Base-by-base conservation (phyloP, 75 land plant genomes). In the Pseudotsuga menziesii region DNA sequence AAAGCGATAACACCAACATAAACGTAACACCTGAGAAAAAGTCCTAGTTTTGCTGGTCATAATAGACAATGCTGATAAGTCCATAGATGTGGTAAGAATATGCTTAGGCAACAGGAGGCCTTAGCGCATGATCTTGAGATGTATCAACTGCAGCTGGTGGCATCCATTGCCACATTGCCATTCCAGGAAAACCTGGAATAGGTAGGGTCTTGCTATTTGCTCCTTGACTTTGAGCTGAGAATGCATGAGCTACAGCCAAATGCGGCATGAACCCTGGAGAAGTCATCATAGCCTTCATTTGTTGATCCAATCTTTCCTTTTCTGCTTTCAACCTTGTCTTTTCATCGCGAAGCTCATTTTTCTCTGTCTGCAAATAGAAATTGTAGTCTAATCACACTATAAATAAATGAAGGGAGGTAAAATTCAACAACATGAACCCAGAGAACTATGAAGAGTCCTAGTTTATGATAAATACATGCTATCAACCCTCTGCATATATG, bases 111-210 rank as follows among this genome's bases (percentile, higher is more conserved):
- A 90, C 95, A 63, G 97, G 97, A 9, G 95, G 91, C 27, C 88
- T 84, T 22, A 87, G 81, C 58, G 83, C 82, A 63, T 87, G 91
- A 80, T 94, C 97, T 79, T 89, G 91, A 35, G 97, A 92, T 25
- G 91, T 85, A 78, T 93, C 98, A 39, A 91, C 84, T 19, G 86
- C 85, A 61, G 90, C 84, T 74, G 93, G 90, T 22, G 91, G 91
- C 98, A 90, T 89, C 84, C 92, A 93, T 80, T 90, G 98, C 96
- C 96, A 93, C 98, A 94, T 93, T 20, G 93, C 84, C 77, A 93
- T 81, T 35, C 91, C 96, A 29, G 98, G 98, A 55, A 80, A 93
- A 17, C 91, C 87, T 23, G 92, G 82, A 61, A 92, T 75, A 1
- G 90, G 92, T 36, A 66, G 64, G 3, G 84, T 61, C 77, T 89